phyloP scores from a whole-genome alignment of 2,329 filamentous ascomycete species.

The Calonectria hongkongensis region DNA sequence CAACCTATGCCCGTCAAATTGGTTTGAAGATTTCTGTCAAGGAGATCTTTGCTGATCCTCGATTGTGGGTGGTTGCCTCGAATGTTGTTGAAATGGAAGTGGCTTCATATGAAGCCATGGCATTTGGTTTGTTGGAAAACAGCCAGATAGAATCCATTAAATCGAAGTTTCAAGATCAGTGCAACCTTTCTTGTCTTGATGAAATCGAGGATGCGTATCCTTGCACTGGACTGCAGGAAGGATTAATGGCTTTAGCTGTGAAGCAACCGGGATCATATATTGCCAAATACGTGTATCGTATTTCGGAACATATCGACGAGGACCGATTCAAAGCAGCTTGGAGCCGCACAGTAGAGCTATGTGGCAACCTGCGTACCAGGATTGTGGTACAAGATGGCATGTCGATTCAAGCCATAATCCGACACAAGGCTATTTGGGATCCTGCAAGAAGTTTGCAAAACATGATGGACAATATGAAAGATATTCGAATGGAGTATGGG shows the following conservation, averaged over 20 bases:
- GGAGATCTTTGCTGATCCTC: conserved; percentile 33
- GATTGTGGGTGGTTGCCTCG: conserved; percentile 7
- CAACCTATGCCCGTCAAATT: conserved; percentile 19
- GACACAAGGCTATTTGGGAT: background rate
- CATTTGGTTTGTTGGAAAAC: background rate
- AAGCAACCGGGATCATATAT: conserved; percentile 39
- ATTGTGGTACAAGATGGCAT: background rate
- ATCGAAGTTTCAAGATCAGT: background rate
- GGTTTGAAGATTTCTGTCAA: conserved; percentile 32
- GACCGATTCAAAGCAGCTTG: conserved; percentile 1
- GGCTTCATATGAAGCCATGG: background rate
- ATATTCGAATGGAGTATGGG: background rate
- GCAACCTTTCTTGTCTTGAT: background rate
- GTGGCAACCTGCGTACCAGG: conserved; percentile 10
- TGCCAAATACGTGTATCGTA: conserved; percentile 19
- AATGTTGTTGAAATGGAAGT: background rate
- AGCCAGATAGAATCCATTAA: background rate
- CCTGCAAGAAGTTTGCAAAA: background rate
- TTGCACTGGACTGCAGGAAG: conserved; percentile 60
- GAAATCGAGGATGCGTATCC: conserved; percentile 59
- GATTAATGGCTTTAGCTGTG: conserved; percentile 53
- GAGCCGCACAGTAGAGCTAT: conserved; percentile 5
- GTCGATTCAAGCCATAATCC: background rate
- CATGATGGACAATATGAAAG: background rate
- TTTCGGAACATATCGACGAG: conserved; percentile 6